Evolutionary conservation across 805 yeast genomes (phyloP).

Genomic region (Saccharomycopsis guyanensis): DNA sequence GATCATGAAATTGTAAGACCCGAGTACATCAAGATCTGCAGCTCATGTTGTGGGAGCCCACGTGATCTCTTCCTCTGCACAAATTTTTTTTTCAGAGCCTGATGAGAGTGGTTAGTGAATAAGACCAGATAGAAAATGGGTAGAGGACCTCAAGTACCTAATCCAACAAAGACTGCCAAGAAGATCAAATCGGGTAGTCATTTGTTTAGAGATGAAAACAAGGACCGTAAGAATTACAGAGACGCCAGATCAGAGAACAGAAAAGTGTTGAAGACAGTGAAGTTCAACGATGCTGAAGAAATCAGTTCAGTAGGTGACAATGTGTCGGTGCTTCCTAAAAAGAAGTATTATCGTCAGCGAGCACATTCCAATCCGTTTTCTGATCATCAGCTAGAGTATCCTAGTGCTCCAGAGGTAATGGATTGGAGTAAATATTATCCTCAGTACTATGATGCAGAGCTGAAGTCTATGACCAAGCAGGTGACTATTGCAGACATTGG

Average conservation of each 20-base stretch:
- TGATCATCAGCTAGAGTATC: slow-evolving; percentile 89
- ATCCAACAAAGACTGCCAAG: slow-evolving; percentile 11
- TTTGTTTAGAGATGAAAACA: slow-evolving; percentile 12
- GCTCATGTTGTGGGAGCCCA: too few relatives aligned
- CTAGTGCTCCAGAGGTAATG: slow-evolving; percentile 73
- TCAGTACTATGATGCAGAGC: slow-evolving; percentile 32
- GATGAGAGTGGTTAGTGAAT: too few relatives aligned
- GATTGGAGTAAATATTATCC: slow-evolving; percentile 82
- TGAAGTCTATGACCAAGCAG: slow-evolving; percentile 32
- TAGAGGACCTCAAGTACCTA: slow-evolving; percentile 19
- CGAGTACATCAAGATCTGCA: too few relatives aligned
- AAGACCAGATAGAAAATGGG: slow-evolving; percentile 20
- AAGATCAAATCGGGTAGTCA: slow-evolving; percentile 15
- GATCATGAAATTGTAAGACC: too few relatives aligned
- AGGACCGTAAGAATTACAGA: slow-evolving; percentile 40
- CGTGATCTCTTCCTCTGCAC: too few relatives aligned
- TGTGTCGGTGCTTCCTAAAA: slow-evolving; percentile 58
- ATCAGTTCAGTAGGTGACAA: slow-evolving; percentile 23
- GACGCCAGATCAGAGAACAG: slow-evolving; percentile 39
- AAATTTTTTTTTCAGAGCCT: too few relatives aligned
- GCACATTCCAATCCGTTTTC: slow-evolving; percentile 98
- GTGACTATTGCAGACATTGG: slow-evolving; percentile 95
- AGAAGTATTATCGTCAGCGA: slow-evolving; percentile 87
- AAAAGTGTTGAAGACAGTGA: slow-evolving; percentile 37
- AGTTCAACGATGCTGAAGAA: slow-evolving; percentile 31